Base-by-base conservation (phyloP, 2,329 filamentous ascomycete genomes). In the Huntiella bhutanensis region DNA sequence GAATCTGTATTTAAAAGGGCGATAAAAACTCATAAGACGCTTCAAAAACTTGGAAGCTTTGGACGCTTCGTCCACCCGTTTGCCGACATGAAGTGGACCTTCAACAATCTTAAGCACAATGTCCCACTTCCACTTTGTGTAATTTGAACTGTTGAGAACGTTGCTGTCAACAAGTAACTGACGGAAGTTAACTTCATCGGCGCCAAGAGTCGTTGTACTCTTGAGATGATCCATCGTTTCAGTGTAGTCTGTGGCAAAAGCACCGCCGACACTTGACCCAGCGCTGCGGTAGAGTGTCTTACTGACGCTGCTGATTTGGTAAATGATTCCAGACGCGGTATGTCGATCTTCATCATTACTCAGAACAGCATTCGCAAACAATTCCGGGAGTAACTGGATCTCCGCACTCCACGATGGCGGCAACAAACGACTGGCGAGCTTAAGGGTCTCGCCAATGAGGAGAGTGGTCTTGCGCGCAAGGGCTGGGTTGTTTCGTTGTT, bases 221-320 rank as follows among this genome's bases (percentile, higher is more conserved):
- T 54, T 60, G 53, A 74, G 77, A 5, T 70, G 69, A 35, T 73
- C 65, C 4, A 77, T 74, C 16, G 77, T 75, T 5, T 65, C 61
- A 33, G 59, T 52, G 1, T 56, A 55, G 3, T 61, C 61, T n/a
- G 46, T 46, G 12, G 36, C 32, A 36, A 39, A 47, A 8, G 43
- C 46, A 4, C 36, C 41, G 7, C 40, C 38, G 10, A 45, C 36
- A 17, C 28, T 39, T 1, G 45, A 36, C 3, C 33, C 45, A 12
- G 75, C 73, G 41, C 84, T 92, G 48, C 86, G 74, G 57, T 92
- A 92, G 11, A 98, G 65, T 0, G 87, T 96, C 52, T 85, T 77
- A 59, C 88, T 98, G 53, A 98, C 86, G 58, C 88, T 95, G 63
- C 94, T 94, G 46, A 98, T 93, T 58, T 96, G 91, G 56, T 96